These are phyloP conservation scores for Dispira simplex DNA, from an alignment of 192 early-diverging fungal genomes.

Conservation along the genomic window DNA sequence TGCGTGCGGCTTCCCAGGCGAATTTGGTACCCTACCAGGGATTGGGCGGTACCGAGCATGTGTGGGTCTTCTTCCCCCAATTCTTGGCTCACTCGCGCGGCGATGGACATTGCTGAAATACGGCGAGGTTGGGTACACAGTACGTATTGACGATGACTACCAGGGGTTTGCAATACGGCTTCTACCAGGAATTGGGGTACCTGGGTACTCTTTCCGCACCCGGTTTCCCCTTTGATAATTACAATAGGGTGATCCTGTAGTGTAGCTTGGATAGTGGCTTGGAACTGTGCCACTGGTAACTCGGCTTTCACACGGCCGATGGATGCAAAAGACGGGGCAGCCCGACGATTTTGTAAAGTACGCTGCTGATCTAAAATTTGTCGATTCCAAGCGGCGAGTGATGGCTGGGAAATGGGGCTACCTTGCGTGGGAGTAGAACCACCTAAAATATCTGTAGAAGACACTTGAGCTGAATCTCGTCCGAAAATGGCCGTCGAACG, in stretches of 20 bases:
- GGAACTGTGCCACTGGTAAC: background rate
- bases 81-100: slow-evolving; percentile 56
- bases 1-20: slow-evolving; percentile 39
- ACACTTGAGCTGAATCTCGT: background rate
- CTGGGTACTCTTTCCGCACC: slow-evolving; percentile 60
- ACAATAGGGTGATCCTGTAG: slow-evolving; percentile 26
- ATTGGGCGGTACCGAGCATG: slow-evolving; percentile 28
- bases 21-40: slow-evolving; percentile 61
- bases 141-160: slow-evolving; percentile 28
- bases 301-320: background rate
- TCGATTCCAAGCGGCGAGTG: background rate
- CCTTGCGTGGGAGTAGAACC: background rate
- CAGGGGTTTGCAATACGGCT: slow-evolving; percentile 22
- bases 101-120: slow-evolving; percentile 70
- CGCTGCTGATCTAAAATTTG: background rate
- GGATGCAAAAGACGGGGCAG: background rate
- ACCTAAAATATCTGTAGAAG: background rate
- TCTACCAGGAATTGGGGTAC: slow-evolving; percentile 67
- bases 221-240: slow-evolving; percentile 30
- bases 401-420: background rate
- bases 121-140: slow-evolving; percentile 57
- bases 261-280: slow-evolving; percentile 17
- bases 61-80: slow-evolving; percentile 37
- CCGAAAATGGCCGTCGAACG: background rate
- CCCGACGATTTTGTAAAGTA: background rate